A percentile compares a stretch with the other conserved stretches of the same genome.
These are phyloP conservation scores for Colletotrichum theobromicola DNA, from an alignment of 2,329 filamentous ascomycete genomes.

Conservation along the genomic window DNA sequence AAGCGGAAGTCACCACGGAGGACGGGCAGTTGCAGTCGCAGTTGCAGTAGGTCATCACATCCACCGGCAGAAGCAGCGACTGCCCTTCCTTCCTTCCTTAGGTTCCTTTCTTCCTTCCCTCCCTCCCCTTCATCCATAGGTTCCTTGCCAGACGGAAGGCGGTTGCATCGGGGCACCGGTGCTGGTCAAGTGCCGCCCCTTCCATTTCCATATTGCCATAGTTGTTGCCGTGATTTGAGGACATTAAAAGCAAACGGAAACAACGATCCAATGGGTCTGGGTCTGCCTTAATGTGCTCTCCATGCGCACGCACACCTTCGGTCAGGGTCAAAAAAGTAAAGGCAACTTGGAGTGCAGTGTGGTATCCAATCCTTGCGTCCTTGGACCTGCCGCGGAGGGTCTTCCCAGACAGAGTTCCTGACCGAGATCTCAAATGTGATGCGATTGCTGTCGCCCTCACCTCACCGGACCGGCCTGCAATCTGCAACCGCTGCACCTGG, in stretches of 20 bases:
- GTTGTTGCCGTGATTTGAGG: neutral
- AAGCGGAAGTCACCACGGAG: neutral
- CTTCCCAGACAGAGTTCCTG: neutral
- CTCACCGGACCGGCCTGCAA: slow-evolving; percentile 2
- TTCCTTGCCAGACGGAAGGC: neutral
- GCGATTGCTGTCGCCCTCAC: neutral
- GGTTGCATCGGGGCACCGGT: neutral
- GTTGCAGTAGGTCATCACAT: neutral
- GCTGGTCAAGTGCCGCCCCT: neutral
- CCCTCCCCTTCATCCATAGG: neutral
- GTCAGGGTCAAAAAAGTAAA: neutral
- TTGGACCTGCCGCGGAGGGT: neutral
- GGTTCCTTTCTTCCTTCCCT: neutral
- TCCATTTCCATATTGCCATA: neutral
- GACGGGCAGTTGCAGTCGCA: neutral
- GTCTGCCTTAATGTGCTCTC: neutral
- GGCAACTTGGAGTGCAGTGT: neutral
- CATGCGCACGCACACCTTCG: neutral
- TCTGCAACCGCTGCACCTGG: neutral
- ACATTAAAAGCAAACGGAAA: neutral
- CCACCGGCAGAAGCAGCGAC: neutral
- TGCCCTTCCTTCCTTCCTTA: neutral
- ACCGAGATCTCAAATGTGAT: slow-evolving; percentile 7
- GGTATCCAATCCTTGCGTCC: neutral
- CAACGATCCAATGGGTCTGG: neutral